Percentiles rank a stretch among this genome's conserved stretches.
Evolutionary conservation across 2,329 filamentous ascomycete species (phyloP).

Genomic region (Aspergillus novoparasiticus): DNA sequence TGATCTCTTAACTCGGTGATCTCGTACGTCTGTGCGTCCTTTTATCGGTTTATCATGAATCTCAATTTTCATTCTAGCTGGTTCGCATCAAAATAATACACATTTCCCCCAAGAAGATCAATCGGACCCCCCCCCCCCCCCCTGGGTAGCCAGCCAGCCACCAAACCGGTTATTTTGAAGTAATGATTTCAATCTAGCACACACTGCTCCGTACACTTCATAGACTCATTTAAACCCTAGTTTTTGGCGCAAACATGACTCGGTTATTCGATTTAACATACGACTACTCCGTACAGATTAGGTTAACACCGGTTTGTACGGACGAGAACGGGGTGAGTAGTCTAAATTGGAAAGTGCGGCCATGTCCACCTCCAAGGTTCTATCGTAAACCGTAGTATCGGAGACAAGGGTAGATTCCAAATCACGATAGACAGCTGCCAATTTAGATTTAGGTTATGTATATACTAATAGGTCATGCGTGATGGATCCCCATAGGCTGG

Average conservation of each 20-base stretch:
- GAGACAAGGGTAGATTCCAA: constrained; percentile 4
- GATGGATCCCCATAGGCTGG: not conserved
- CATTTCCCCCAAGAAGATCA: not conserved
- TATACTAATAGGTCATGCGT: constrained; percentile 1
- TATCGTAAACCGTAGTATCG: not conserved
- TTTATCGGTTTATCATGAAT: not conserved
- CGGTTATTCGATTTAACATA: not conserved
- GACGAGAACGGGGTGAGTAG: not conserved
- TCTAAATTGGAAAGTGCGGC: not conserved
- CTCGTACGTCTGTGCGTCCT: not conserved
- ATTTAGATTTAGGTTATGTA: constrained; percentile 5
- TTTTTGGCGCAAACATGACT: not conserved
- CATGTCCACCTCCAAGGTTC: not conserved
- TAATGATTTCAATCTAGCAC: not conserved
- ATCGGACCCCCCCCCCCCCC: not conserved
- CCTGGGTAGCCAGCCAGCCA: not conserved
- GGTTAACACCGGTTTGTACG: not conserved
- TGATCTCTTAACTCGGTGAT: not conserved
- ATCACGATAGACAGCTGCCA: not conserved
- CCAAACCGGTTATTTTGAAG: not conserved
- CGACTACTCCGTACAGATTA: not conserved
- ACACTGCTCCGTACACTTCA: not conserved
- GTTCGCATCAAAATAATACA: not conserved
- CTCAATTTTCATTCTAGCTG: not conserved
- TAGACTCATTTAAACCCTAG: not conserved